Base-by-base conservation (phyloP, 352 stramenopile genomes). In the Globisporangium nagaii region DNA sequence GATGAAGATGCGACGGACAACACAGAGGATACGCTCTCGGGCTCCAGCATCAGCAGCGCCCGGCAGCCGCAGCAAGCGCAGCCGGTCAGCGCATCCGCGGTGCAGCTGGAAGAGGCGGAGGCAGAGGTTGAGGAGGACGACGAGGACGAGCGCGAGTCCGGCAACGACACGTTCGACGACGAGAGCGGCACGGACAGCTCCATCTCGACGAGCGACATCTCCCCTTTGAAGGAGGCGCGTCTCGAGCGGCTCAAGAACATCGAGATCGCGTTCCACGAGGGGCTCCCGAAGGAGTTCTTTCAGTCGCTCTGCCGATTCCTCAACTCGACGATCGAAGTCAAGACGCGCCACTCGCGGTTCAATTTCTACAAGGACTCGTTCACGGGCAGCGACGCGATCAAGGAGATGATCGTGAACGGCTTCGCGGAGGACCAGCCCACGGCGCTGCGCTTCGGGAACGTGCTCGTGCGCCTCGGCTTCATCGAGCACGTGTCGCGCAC, bases 321-420 rank as follows among this genome's bases (percentile, higher is more conserved):
- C 27, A 69, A 85, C 37, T 72, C 76, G n/a, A 75, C 71, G 7
- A 51, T 94, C 32, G 84, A 94, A 45, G 55, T 91, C 56, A 93
- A 93, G 73, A 90, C 80, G 7, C 71, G 81, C 15, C 81, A 93
- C 60, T 87, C 82, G 49, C 75, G 78, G 10, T 90, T 94, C 64
- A 91, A 87, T 55, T 90, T 90, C 50, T 90, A 88, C 73, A 94
- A 94, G 62, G 84, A 94, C 60, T 63, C 82, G 10, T 94, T 94
- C 60, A 80, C 82, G 1, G 84, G 84, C 45, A 72, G 68, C 45
- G 84, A 94, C 47, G 75, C 77, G 11, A 74, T 94, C 31, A 75
- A 76, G 11, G 73, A 87, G 56, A 79, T 94, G 69, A 64, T 94
- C 27, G 24, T 82, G 20, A 78, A 73, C 56, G 84, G 84, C 27